Conservation (phyloP, 2,329 filamentous ascomycete genomes). For the Lachnellula occidentalis region DNA sequence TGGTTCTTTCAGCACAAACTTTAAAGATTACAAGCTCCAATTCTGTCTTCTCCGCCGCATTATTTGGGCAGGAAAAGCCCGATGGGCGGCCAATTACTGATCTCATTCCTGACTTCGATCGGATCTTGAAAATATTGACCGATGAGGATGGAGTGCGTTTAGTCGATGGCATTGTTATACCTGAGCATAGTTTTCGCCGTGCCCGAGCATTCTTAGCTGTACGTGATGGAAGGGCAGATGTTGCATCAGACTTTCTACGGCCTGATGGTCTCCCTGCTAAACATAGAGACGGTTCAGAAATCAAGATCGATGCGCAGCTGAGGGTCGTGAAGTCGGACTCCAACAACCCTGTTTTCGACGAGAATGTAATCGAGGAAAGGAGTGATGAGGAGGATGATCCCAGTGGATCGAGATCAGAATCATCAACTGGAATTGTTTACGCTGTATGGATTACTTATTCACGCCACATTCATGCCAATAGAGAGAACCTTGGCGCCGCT, state of each 20-base stretch:
- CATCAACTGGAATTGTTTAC: constrained; percentile 75
- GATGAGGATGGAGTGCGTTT: constrained; percentile 82
- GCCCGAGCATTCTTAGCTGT: constrained; percentile 80
- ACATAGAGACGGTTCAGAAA: constrained; percentile 85
- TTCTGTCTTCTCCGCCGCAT: constrained; percentile 83
- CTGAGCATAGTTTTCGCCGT: constrained; percentile 90
- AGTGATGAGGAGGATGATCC: constrained; percentile 45
- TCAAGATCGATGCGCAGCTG: constrained; percentile 95
- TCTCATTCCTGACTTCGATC: constrained; percentile 82
- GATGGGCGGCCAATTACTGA: constrained; percentile 75
- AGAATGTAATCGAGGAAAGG: constrained; percentile 59
- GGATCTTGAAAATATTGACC: constrained; percentile 71
- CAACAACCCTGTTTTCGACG: constrained; percentile 48
- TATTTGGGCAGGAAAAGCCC: constrained; percentile 84
- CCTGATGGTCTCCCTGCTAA: constrained; percentile 79
- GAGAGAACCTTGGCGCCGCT: constrained; percentile 53
- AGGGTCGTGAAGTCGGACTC: constrained; percentile 88
- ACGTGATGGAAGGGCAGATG: constrained; percentile 75
- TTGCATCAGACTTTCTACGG: constrained; percentile 70
- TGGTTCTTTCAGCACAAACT: constrained; percentile 76
- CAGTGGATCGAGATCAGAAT: constrained; percentile 38
- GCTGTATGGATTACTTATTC: constrained; percentile 98
- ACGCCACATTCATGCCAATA: constrained; percentile 76
- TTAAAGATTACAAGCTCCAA: constrained; percentile 88
- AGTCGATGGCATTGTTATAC: constrained; percentile 91